Conservation (phyloP, 2,329 filamentous ascomycete genomes). For the Colletotrichum sp. region DNA sequence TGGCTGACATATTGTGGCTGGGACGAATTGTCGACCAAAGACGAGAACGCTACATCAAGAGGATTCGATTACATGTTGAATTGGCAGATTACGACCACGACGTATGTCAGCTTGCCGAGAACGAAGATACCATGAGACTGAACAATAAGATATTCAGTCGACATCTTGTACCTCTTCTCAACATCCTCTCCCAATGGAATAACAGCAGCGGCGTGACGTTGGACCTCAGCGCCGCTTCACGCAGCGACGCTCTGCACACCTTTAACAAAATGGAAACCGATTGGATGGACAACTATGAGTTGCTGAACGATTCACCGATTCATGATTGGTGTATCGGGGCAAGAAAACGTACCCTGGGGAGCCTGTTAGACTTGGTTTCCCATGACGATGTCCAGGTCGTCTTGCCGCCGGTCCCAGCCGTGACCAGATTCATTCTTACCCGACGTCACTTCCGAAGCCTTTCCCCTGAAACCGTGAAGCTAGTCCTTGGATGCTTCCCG, state of each 20-base stretch:
- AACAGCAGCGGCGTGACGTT: background rate
- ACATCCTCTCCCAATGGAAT: background rate
- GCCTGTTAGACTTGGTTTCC: background rate
- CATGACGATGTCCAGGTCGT: background rate
- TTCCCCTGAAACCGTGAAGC: background rate
- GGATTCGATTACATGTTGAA: background rate
- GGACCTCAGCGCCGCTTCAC: background rate
- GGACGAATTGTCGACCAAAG: background rate
- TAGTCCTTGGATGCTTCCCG: background rate
- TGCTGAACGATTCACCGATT: background rate
- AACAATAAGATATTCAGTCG: background rate
- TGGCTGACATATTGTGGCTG: background rate
- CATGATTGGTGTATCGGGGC: background rate
- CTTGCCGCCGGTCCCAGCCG: background rate
- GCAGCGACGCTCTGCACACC: background rate
- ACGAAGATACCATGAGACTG: background rate
- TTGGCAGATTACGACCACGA: background rate
- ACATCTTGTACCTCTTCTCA: background rate
- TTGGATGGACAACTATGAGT: background rate
- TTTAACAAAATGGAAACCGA: background rate
- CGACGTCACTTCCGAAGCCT: background rate
- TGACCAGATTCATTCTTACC: background rate
- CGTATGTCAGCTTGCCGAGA: background rate
- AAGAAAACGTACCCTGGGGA: background rate
- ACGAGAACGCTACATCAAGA: background rate